Conservation (phyloP, 2,329 filamentous ascomycete species). For the Penicillium oxalicum region DNA sequence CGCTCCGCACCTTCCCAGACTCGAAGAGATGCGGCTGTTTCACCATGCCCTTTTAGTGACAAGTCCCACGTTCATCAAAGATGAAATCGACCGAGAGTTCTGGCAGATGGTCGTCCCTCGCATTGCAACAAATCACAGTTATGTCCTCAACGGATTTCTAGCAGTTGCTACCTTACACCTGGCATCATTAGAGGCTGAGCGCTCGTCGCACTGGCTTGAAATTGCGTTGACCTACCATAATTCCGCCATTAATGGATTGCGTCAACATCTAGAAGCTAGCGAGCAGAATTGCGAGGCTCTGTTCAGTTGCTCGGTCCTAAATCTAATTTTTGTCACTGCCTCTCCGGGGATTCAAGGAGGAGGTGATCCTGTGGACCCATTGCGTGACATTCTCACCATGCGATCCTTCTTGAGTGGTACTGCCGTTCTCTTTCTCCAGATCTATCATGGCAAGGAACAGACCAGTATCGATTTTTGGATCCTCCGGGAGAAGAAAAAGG, state of each 20-base stretch:
- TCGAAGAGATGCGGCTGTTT: slow-evolving; percentile 8
- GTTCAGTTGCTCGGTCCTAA: slow-evolving; percentile 8
- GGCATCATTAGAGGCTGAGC: slow-evolving; percentile 3
- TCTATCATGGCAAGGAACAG: slow-evolving; percentile 4
- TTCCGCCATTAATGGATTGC: slow-evolving; percentile 3
- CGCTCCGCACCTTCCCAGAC: slow-evolving; percentile 1
- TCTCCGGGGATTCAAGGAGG: slow-evolving; percentile 6
- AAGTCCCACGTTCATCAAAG: slow-evolving; percentile 6
- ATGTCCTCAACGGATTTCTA: slow-evolving; percentile 8
- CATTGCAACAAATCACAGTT: slow-evolving; percentile 4
- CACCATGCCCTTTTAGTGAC: slow-evolving; percentile 4
- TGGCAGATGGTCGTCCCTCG: slow-evolving; percentile 6
- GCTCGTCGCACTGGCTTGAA: slow-evolving; percentile 5
- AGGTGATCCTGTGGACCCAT: slow-evolving; percentile 5
- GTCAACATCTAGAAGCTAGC: slow-evolving; percentile 3
- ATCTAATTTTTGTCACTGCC: slow-evolving; percentile 8
- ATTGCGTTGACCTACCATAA: slow-evolving; percentile 8
- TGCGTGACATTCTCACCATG: slow-evolving; percentile 7
- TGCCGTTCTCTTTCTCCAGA: slow-evolving; percentile 8
- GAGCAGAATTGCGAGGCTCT: slow-evolving; percentile 8
- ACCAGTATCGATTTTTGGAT: slow-evolving; percentile 6
- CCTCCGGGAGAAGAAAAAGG: not conserved
- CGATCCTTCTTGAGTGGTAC: slow-evolving; percentile 8
- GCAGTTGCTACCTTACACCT: slow-evolving; percentile 9
- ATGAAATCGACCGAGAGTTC: slow-evolving; percentile 6